Evolutionary conservation across 805 yeast species (phyloP).

Genomic region (Candida dajiaensis): DNA sequence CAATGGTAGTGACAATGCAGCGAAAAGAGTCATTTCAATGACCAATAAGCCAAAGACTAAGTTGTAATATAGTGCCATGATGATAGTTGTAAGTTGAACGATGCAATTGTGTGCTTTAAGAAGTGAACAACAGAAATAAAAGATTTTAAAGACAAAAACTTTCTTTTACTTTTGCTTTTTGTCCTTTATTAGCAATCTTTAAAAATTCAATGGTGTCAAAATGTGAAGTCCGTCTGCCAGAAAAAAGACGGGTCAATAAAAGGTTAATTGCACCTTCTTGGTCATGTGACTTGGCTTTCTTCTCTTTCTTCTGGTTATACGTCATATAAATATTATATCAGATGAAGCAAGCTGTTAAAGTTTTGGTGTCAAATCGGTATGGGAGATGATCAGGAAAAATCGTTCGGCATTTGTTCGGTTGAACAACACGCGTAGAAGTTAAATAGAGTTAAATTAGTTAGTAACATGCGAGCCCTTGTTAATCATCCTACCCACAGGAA

Average conservation of each 20-base stretch:
- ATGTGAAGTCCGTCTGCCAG: not conserved
- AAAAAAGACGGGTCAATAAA: not conserved
- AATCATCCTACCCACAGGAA: too few species aligned
- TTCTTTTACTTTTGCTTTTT: not conserved
- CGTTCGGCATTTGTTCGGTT: too few species aligned
- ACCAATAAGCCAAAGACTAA: slow-evolving; percentile 66
- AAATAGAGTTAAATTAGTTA: too few species aligned
- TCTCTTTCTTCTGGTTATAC: too few species aligned
- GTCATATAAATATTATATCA: too few species aligned
- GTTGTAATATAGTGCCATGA: slow-evolving; percentile 28
- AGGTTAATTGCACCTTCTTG: too few species aligned
- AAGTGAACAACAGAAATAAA: too few species aligned
- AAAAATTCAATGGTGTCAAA: not conserved
- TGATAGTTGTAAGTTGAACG: not conserved
- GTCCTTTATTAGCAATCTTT: not conserved
- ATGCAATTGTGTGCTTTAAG: not conserved
- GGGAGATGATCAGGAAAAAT: not conserved
- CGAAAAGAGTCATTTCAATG: slow-evolving; percentile 72
- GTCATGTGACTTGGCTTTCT: not conserved
- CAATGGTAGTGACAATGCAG: slow-evolving; percentile 76
- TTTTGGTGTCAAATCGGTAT: not conserved
- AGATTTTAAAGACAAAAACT: too few species aligned
- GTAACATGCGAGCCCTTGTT: too few species aligned
- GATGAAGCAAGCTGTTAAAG: too few species aligned
- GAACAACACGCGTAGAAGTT: too few species aligned